phyloP scores from a whole-genome alignment of 371 early-diverging fungal genomes.

The Thermomucor indicae-seudaticae region DNA sequence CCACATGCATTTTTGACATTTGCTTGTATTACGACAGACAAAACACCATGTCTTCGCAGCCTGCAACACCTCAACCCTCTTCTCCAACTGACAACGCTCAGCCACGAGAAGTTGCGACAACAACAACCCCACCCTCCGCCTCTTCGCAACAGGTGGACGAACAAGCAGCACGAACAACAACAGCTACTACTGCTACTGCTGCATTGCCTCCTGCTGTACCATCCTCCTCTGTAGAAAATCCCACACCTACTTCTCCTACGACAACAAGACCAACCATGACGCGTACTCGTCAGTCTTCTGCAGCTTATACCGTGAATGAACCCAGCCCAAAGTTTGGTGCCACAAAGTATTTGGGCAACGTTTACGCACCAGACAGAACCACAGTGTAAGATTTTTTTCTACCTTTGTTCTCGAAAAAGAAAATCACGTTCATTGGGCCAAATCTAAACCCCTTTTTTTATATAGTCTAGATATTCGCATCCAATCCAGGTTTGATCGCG shows the following conservation, averaged over 20 bases:
- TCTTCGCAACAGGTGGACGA: too few species aligned
- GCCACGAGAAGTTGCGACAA: too few species aligned
- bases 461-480: constrained; percentile 34
- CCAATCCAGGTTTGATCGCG: constrained; percentile 70
- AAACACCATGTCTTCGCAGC: constrained; percentile 18
- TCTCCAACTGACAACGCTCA: not conserved
- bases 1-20: constrained; percentile 7
- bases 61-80: constrained; percentile 17
- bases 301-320: constrained; percentile 6
- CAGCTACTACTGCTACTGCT: too few species aligned
- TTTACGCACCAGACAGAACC: constrained; percentile 9
- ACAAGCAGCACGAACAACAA: too few species aligned
- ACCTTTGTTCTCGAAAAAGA: not conserved
- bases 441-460: not conserved
- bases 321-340: constrained; percentile 16
- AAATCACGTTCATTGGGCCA: not conserved
- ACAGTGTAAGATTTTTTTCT: constrained; percentile 5
- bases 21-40: not conserved
- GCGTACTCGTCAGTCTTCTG: constrained; percentile 6
- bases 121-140: too few species aligned
- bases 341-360: constrained; percentile 18
- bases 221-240: constrained; percentile 4
- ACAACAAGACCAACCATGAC: not conserved
- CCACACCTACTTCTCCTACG: not conserved
- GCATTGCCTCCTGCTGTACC: too few species aligned